Conservation (phyloP, 2,329 filamentous ascomycete genomes). For the Hymenoscyphus albidus region DNA sequence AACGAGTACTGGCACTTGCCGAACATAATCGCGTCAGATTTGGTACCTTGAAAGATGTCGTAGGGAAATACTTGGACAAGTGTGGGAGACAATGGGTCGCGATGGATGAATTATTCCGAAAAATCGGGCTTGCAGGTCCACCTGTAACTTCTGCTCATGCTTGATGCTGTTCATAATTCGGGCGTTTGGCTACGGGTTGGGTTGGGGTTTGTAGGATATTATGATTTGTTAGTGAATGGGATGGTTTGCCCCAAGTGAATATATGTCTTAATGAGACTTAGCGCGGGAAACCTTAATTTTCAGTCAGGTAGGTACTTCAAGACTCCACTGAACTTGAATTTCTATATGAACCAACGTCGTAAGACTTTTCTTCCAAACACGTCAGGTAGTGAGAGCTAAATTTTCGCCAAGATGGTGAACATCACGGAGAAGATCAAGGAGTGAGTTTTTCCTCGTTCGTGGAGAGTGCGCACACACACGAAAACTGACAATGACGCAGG, state of each 20-base stretch:
- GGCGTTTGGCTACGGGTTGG: slow-evolving; percentile 15
- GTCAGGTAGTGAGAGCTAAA: slow-evolving; percentile 9
- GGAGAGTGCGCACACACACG: slow-evolving; percentile 13
- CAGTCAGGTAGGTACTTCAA: not conserved
- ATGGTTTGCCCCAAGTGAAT: not conserved
- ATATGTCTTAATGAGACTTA: not conserved
- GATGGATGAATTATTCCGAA: slow-evolving; percentile 83
- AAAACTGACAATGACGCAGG: slow-evolving; percentile 47
- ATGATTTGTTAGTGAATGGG: slow-evolving; percentile 17
- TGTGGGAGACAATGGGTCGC: slow-evolving; percentile 90
- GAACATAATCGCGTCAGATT: slow-evolving; percentile 83
- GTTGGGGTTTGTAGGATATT: slow-evolving; percentile 24
- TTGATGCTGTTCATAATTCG: not conserved
- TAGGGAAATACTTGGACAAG: slow-evolving; percentile 82
- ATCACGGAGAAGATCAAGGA: slow-evolving; percentile 99
- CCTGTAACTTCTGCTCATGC: not conserved
- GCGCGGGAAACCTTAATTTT: not conserved
- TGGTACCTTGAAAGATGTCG: slow-evolving; percentile 67
- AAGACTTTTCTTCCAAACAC: not conserved
- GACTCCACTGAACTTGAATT: not conserved
- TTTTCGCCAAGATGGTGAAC: slow-evolving; percentile 76
- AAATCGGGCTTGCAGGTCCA: slow-evolving; percentile 43
- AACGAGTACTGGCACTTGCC: slow-evolving; percentile 61
- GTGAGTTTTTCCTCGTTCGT: slow-evolving; percentile 47
- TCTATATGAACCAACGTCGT: not conserved